Evolutionary conservation across 2,329 filamentous ascomycete species (phyloP).

Genomic region (Neofusicoccum umdonicola): DNA sequence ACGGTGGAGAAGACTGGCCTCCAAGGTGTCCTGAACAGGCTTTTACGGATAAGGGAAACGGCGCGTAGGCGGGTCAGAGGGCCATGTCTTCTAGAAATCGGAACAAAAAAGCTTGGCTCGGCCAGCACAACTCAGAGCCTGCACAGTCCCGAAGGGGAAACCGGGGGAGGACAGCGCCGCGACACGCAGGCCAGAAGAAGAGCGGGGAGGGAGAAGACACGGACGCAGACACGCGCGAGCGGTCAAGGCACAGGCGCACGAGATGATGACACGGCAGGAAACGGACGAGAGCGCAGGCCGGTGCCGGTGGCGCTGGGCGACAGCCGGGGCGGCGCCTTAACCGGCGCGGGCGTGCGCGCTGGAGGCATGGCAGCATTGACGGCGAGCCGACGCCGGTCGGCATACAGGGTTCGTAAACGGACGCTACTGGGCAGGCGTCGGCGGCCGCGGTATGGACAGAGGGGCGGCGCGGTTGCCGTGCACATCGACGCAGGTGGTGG

Average conservation of each 20-base stretch:
- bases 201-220: neutral
- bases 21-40: neutral
- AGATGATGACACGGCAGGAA: neutral
- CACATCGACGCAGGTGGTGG: neutral
- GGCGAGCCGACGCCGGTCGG: neutral
- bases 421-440: neutral
- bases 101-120: slow-evolving; percentile 1
- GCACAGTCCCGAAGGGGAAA: neutral
- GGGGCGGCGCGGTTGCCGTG: neutral
- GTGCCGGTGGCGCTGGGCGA: slow-evolving; percentile 2
- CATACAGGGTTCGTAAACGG: neutral
- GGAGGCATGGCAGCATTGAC: neutral
- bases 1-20: neutral
- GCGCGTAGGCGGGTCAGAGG: neutral
- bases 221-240: neutral
- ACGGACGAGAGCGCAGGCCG: neutral
- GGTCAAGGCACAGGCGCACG: neutral
- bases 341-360: neutral
- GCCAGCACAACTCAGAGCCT: neutral
- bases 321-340: neutral
- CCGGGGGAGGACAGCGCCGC: neutral
- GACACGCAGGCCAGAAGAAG: neutral
- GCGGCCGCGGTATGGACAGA: neutral
- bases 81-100: slow-evolving; percentile 2
- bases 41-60: slow-evolving; percentile 5